Evolutionary conservation across 495 filamentous ascomycete genomes (phyloP).

Genomic region (Coniosporium apollinis): DNA sequence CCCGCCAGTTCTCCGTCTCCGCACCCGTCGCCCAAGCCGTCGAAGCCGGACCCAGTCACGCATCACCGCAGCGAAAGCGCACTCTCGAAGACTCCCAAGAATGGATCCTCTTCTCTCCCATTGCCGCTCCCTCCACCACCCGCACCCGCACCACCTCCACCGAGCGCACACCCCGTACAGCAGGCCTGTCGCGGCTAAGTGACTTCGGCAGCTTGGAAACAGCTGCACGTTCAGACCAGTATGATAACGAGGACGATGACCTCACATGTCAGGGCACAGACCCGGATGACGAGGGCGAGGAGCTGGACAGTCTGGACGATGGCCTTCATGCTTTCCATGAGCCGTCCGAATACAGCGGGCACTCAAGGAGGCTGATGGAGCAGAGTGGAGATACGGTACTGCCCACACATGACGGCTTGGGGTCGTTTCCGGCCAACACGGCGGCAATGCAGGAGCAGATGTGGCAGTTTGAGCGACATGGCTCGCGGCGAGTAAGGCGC

Average conservation of each 20-base stretch:
- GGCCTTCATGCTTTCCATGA: conserved; percentile 72
- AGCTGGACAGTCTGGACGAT: conserved; percentile 82
- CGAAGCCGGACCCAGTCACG: conserved; percentile 13
- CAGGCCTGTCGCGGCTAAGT: conserved; percentile 57
- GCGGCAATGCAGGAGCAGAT: conserved; percentile 54
- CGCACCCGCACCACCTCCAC: conserved; percentile 57
- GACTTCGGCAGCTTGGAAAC: conserved; percentile 75
- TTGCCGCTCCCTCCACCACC: conserved; percentile 39
- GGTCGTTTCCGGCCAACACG: conserved; percentile 50
- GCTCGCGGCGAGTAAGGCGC: conserved; percentile 38
- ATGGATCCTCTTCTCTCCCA: conserved; percentile 91
- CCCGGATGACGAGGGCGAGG: conserved; percentile 51
- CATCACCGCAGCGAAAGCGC: conserved; percentile 18
- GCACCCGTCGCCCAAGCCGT: conserved; percentile 28
- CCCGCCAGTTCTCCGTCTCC: conserved; percentile 39
- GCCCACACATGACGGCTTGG: conserved; percentile 81
- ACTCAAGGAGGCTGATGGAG: conserved; percentile 29
- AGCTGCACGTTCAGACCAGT: conserved; percentile 32
- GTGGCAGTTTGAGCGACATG: conserved; percentile 71
- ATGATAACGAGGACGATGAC: conserved; percentile 31
- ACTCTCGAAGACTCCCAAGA: conserved; percentile 60
- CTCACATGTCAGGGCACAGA: conserved; percentile 32
- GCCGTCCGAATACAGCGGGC: conserved; percentile 37
- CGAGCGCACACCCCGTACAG: conserved; percentile 51
- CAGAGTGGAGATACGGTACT: conserved; percentile 46